Conservation (phyloP, 352 stramenopile species). For the Peronospora farinosa region DNA sequence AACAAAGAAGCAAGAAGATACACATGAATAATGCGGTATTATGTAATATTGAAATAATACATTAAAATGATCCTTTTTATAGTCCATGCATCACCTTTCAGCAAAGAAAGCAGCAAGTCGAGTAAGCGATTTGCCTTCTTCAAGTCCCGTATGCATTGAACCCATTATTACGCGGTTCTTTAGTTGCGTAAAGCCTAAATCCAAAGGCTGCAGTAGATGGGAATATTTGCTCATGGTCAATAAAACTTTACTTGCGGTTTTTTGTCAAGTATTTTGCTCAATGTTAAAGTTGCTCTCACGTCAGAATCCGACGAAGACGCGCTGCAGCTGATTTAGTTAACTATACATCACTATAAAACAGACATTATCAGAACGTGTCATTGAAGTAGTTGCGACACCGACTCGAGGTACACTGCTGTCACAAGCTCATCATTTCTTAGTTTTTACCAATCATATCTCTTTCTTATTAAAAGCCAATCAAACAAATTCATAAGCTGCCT, state of each 20-base stretch:
- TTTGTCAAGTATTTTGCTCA: no score
- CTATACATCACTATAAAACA: no score
- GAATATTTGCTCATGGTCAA: conserved; percentile 58
- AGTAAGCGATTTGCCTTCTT: conserved; percentile 71
- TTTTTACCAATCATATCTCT: not conserved
- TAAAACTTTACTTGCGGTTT: not conserved
- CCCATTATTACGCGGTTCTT: conserved; percentile 88
- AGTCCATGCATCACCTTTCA: conserved; percentile 45
- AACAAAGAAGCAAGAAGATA: not conserved
- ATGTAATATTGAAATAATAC: no score
- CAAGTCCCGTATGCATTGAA: conserved; percentile 89
- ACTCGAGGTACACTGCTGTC: no score
- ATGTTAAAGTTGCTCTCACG: conserved; percentile 5
- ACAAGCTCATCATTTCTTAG: not conserved
- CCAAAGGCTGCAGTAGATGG: conserved; percentile 67
- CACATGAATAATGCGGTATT: no score
- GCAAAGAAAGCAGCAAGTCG: conserved; percentile 93
- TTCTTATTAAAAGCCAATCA: not conserved
- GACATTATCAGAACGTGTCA: no score
- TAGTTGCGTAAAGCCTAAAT: conserved; percentile 76
- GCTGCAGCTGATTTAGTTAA: not conserved
- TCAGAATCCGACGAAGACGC: conserved; percentile 10
- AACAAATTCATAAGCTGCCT: not conserved
- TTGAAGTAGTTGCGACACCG: not conserved
- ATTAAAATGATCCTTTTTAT: no score